phyloP scores from a whole-genome alignment of 768 basidiomycete genomes.

The Tylopilus intermedius region DNA sequence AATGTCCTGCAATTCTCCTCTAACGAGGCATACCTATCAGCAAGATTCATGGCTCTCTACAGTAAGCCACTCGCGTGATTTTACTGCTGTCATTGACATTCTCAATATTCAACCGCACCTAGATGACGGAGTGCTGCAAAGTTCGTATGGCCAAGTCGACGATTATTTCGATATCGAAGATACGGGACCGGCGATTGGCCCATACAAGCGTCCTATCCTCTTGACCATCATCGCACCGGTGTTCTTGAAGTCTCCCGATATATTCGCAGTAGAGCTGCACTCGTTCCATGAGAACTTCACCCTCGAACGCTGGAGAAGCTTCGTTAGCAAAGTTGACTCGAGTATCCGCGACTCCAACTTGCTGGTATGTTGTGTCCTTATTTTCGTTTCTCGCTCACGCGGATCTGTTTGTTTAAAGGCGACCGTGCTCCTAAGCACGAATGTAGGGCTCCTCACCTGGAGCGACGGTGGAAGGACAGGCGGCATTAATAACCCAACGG shows the following conservation, averaged over 20 bases:
- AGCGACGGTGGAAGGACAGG: neutral
- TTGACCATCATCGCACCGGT: slow-evolving; percentile 20
- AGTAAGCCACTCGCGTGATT: slow-evolving; percentile 15
- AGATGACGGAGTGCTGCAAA: slow-evolving; percentile 27
- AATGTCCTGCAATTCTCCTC: neutral
- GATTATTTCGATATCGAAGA: slow-evolving; percentile 31
- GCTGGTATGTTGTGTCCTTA: slow-evolving; percentile 13
- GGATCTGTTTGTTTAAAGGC: slow-evolving; percentile 13
- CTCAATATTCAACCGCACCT: neutral
- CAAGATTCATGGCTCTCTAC: slow-evolving; percentile 28
- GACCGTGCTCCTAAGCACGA: slow-evolving; percentile 26
- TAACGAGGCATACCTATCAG: slow-evolving; percentile 11
- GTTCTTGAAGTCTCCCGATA: slow-evolving; percentile 24
- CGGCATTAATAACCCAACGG: slow-evolving; percentile 8
- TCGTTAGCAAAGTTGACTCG: slow-evolving; percentile 28
- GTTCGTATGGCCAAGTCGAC: slow-evolving; percentile 29
- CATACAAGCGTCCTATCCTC: slow-evolving; percentile 20
- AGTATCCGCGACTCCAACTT: slow-evolving; percentile 32
- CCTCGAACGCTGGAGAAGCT: slow-evolving; percentile 24
- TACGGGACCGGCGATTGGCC: slow-evolving; percentile 1
- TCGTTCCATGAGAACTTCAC: slow-evolving; percentile 26
- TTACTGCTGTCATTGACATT: neutral
- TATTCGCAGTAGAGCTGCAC: slow-evolving; percentile 27
- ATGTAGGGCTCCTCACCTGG: slow-evolving; percentile 23
- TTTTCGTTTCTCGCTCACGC: neutral